Evolutionary conservation across 2,329 filamentous ascomycete species (phyloP).

Genomic region (Sporothrix protearum): DNA sequence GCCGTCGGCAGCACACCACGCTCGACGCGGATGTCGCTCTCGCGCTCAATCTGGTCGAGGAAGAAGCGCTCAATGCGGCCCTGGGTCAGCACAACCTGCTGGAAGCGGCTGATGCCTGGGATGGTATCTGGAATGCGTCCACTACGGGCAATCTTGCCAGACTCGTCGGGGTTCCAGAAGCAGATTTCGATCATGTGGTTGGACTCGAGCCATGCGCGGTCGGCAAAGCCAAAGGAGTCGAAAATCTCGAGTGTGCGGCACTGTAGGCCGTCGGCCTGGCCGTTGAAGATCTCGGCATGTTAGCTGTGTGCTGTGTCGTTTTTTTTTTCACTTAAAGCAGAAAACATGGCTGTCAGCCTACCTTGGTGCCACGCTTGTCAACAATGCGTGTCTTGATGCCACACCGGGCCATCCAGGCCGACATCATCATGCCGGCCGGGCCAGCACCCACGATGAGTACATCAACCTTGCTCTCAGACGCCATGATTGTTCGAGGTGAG

Average conservation of each 20-base stretch:
- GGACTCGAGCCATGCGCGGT: slow-evolving; percentile 61
- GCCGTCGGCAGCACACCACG: slow-evolving; percentile 56
- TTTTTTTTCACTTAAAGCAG: too few species aligned
- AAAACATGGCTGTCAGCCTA: too few species aligned
- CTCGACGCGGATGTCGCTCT: slow-evolving; percentile 51
- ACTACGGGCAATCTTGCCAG: slow-evolving; percentile 53
- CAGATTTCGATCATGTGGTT: slow-evolving; percentile 66
- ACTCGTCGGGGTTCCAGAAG: slow-evolving; percentile 59
- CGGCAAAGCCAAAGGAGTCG: slow-evolving; percentile 64
- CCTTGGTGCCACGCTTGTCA: slow-evolving; percentile 40
- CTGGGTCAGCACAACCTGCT: slow-evolving; percentile 66
- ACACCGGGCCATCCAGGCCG: slow-evolving; percentile 42
- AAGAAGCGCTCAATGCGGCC: slow-evolving; percentile 67
- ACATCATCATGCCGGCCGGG: slow-evolving; percentile 41
- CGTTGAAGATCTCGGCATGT: slow-evolving; percentile 37
- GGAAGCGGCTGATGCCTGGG: slow-evolving; percentile 59
- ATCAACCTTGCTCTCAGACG: slow-evolving; percentile 21
- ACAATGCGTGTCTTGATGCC: slow-evolving; percentile 42
- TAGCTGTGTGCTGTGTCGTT: too few species aligned
- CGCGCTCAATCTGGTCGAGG: slow-evolving; percentile 56
- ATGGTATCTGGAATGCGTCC: slow-evolving; percentile 63
- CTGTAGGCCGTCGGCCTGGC: slow-evolving; percentile 51
- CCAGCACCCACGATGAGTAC: slow-evolving; percentile 31
- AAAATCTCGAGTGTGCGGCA: slow-evolving; percentile 68
- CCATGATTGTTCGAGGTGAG: background rate